Conservation (phyloP, 129 eudicot species). For the Sambucus nigra region DNA sequence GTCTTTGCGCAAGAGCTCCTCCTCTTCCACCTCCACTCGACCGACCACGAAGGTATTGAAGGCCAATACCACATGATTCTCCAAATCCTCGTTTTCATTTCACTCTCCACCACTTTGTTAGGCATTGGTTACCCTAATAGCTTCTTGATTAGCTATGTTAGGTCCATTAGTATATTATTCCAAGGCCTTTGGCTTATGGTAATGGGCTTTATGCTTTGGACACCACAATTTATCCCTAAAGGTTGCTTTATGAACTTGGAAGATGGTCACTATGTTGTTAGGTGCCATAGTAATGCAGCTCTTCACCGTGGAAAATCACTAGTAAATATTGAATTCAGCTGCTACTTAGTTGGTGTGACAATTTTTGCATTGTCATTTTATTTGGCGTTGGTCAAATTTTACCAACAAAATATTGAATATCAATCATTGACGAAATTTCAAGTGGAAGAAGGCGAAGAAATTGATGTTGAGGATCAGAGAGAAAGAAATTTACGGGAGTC, state of each 20-base stretch:
- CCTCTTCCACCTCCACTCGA: slow-evolving; percentile 83
- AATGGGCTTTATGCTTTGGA: slow-evolving; percentile 91
- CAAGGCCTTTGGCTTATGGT: slow-evolving; percentile 91
- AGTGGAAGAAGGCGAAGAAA: slow-evolving; percentile 23
- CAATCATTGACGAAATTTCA: slow-evolving; percentile 24
- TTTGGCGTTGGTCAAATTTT: slow-evolving; percentile 31
- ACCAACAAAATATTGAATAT: slow-evolving; percentile 38
- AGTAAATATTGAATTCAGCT: slow-evolving; percentile 79
- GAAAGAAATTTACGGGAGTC: slow-evolving; percentile 13
- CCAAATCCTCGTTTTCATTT: slow-evolving; percentile 41
- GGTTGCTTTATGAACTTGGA: slow-evolving; percentile 76
- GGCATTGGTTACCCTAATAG: slow-evolving; percentile 42
- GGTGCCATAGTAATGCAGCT: slow-evolving; percentile 52
- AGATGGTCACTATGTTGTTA: slow-evolving; percentile 70
- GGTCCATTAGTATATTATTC: slow-evolving; percentile 59
- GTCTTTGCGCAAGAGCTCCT: slow-evolving; percentile 82
- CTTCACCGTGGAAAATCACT: slow-evolving; percentile 69
- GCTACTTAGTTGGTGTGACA: slow-evolving; percentile 48
- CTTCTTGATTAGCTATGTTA: slow-evolving; percentile 42
- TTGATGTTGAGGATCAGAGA: slow-evolving; percentile 61
- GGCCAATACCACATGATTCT: too few relatives aligned
- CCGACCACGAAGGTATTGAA: too few relatives aligned
- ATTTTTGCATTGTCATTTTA: slow-evolving; percentile 41
- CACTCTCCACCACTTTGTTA: slow-evolving; percentile 51
- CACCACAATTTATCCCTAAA: slow-evolving; percentile 55